Evolutionary conservation across 176 grass and related monocot genomes (phyloP).

Genomic region (Aechmea fasciata): DNA sequence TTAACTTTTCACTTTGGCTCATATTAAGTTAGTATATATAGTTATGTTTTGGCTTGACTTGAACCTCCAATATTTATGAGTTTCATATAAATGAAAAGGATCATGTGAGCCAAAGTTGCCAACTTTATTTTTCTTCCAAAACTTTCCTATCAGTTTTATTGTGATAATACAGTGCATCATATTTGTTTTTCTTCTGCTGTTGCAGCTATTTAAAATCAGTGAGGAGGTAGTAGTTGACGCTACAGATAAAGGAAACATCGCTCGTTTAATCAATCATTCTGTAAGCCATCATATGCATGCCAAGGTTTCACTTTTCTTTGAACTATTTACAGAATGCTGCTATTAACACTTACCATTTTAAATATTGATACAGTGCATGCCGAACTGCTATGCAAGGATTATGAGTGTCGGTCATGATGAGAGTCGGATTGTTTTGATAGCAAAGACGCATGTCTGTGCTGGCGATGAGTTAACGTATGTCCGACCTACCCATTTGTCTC

Average conservation of each 20-base stretch:
- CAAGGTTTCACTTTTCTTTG: neutral
- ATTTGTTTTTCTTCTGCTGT: neutral
- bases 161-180: slow-evolving; percentile 1
- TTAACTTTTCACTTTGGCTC: too few species aligned
- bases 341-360: neutral
- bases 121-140: neutral
- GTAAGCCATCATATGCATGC: slow-evolving; percentile 36
- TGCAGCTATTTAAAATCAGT: slow-evolving; percentile 97
- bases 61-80: too few species aligned
- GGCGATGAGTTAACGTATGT: slow-evolving; percentile 88
- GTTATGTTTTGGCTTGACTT: too few species aligned
- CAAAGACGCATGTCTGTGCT: slow-evolving; percentile 73
- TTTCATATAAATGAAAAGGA: too few species aligned
- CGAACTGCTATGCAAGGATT: slow-evolving; percentile 98
- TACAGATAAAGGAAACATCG: slow-evolving; percentile 91
- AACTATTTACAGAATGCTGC: neutral
- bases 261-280: slow-evolving; percentile 94
- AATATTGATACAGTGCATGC: slow-evolving; percentile 57
- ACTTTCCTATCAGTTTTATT: slow-evolving; percentile 10
- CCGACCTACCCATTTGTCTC: slow-evolving; percentile 3
- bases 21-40: too few species aligned
- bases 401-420: slow-evolving; percentile 97
- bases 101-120: too few species aligned
- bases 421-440: slow-evolving; percentile 91
- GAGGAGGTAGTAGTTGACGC: slow-evolving; percentile 99